Percentiles rank a stretch among this genome's conserved stretches.
These are phyloP conservation scores for Phytopythium chamaehyphon DNA, from an alignment of 352 stramenopile genomes.

Conservation along the genomic window DNA sequence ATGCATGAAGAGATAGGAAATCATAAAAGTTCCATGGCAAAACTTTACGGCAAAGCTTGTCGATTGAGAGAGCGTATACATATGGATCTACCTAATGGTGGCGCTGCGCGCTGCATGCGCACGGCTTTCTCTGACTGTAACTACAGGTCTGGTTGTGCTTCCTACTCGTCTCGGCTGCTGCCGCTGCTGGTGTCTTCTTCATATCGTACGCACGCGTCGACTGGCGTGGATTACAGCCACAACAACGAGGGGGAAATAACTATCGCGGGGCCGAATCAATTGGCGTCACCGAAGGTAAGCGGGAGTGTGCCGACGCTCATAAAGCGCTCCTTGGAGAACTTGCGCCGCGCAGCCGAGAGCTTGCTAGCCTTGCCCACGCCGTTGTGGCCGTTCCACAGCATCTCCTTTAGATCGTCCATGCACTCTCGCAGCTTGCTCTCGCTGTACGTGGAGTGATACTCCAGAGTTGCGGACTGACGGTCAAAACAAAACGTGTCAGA, in stretches of 20 bases:
- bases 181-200: conserved; percentile 5
- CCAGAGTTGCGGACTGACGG: conserved; percentile 53
- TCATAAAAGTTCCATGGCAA: not conserved
- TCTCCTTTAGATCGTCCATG: conserved; percentile 75
- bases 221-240: conserved; percentile 14
- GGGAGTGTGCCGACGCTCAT: conserved; percentile 64
- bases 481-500: conserved; percentile 10
- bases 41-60: not conserved
- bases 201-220: conserved; percentile 25
- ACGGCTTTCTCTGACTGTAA: not conserved
- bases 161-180: conserved; percentile 1
- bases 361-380: conserved; percentile 71
- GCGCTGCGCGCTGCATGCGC: not conserved
- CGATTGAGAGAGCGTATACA: too few relatives aligned
- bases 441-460: conserved; percentile 79
- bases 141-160: conserved; percentile 4
- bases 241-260: conserved; percentile 15
- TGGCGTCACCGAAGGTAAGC: conserved; percentile 42
- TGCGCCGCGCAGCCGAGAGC: conserved; percentile 74
- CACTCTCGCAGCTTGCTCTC: conserved; percentile 50
- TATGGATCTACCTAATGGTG: not conserved
- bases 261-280: conserved; percentile 13
- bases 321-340: conserved; percentile 85
- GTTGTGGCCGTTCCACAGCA: conserved; percentile 73
- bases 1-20: too few relatives aligned